A percentile compares a stretch with the other conserved stretches of the same genome.
These are phyloP conservation scores for Arthrinium phaeospermum DNA, from an alignment of 2,329 filamentous ascomycete genomes.

Conservation along the genomic window DNA sequence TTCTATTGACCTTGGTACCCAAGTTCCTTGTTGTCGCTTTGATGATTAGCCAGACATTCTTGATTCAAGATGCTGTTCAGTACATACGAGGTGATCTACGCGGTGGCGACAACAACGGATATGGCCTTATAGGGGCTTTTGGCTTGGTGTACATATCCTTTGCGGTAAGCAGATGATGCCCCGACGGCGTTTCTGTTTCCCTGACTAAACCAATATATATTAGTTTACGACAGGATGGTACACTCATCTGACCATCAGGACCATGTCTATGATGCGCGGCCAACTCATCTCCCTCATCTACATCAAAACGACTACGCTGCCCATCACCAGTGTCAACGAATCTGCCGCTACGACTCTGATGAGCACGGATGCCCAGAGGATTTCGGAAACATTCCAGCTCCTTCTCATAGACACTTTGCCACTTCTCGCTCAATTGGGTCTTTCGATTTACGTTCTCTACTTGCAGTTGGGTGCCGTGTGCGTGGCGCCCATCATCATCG, in stretches of 20 bases:
- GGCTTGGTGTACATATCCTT: conserved; percentile 20
- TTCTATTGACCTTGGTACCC: conserved; percentile 22
- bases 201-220: neutral
- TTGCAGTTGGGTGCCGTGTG: conserved; percentile 25
- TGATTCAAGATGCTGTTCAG: conserved; percentile 22
- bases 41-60: conserved; percentile 22
- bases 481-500: conserved; percentile 23
- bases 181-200: neutral
- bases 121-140: conserved; percentile 24
- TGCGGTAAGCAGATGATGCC: conserved; percentile 14
- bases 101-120: conserved; percentile 19
- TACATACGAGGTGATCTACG: conserved; percentile 12
- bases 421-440: conserved; percentile 18
- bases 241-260: conserved; percentile 17
- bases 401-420: conserved; percentile 21
- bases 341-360: conserved; percentile 25
- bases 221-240: conserved; percentile 22
- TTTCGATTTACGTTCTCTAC: conserved; percentile 24
- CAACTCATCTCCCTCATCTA: conserved; percentile 23
- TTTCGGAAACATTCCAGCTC: conserved; percentile 21
- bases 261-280: conserved; percentile 26
- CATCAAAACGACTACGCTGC: conserved; percentile 20
- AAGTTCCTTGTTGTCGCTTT: conserved; percentile 22
- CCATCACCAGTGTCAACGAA: conserved; percentile 12
- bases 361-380: conserved; percentile 23